Evolutionary conservation across 192 early-diverging fungal genomes (phyloP).

Genomic region (Podila epicladia): DNA sequence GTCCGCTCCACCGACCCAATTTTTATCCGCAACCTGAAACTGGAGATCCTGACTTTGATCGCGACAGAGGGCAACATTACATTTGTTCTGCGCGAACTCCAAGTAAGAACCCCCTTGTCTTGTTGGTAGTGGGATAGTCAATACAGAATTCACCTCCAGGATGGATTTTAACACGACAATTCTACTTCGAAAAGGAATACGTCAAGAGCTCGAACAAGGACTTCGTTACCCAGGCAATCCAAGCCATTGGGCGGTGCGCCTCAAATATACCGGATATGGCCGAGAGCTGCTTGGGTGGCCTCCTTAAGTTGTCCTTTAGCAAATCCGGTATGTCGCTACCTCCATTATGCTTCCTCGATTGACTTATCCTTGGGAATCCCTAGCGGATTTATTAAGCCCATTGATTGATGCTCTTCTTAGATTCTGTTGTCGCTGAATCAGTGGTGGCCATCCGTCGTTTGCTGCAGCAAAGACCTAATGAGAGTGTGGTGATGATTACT

Average conservation of each 20-base stretch:
- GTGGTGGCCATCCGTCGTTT: slow-evolving; percentile 79
- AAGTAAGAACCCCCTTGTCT: slow-evolving; percentile 51
- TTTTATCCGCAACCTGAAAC: slow-evolving; percentile 83
- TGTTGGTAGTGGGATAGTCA: background rate
- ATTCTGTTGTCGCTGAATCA: slow-evolving; percentile 76
- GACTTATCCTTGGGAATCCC: background rate
- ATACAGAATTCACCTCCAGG: too few relatives aligned
- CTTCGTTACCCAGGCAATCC: slow-evolving; percentile 72
- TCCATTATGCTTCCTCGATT: background rate
- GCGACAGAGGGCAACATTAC: slow-evolving; percentile 74
- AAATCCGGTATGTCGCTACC: slow-evolving; percentile 62
- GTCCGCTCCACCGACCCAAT: slow-evolving; percentile 80
- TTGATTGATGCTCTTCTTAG: slow-evolving; percentile 51
- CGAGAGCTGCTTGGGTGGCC: slow-evolving; percentile 61
- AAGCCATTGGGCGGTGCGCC: slow-evolving; percentile 69
- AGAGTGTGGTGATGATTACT: slow-evolving; percentile 59
- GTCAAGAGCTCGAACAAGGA: slow-evolving; percentile 70
- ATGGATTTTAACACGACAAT: too few relatives aligned
- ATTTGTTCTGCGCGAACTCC: slow-evolving; percentile 78
- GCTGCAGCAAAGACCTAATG: slow-evolving; percentile 62
- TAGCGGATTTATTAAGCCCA: background rate
- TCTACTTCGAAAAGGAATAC: slow-evolving; percentile 60
- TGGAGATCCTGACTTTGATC: slow-evolving; percentile 83
- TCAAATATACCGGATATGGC: slow-evolving; percentile 64
- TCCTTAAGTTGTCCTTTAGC: slow-evolving; percentile 67